These are phyloP conservation scores for Luzula sylvatica DNA, from an alignment of 176 grass and related monocot species.

Conservation along the genomic window DNA sequence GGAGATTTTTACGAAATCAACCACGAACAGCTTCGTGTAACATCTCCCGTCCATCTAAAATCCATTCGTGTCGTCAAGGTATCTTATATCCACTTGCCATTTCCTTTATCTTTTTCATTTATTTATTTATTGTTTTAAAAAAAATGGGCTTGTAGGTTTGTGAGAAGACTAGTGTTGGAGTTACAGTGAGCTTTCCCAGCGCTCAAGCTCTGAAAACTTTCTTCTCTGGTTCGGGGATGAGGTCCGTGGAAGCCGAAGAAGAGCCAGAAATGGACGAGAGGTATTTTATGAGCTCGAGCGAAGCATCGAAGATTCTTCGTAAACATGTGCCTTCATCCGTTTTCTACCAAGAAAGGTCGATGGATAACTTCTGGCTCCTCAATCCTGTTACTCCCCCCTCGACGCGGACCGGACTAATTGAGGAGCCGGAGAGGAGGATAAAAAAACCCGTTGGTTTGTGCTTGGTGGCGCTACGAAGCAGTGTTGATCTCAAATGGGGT, in stretches of 20 bases:
- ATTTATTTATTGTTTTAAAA: background rate
- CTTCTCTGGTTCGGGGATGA: slow-evolving; percentile 19
- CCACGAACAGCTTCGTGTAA: background rate
- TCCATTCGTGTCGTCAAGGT: background rate
- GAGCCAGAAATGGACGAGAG: slow-evolving; percentile 68
- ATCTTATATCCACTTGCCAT: background rate
- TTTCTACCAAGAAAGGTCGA: slow-evolving; percentile 24
- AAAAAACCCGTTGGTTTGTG: slow-evolving; percentile 28
- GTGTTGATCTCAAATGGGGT: slow-evolving; percentile 38
- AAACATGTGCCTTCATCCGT: slow-evolving; percentile 21
- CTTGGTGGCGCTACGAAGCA: slow-evolving; percentile 34
- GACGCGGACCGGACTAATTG: background rate
- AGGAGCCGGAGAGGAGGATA: background rate
- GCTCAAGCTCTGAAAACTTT: background rate
- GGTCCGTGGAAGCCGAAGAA: background rate
- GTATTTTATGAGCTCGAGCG: slow-evolving; percentile 73
- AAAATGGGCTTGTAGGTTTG: background rate
- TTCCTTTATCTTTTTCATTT: background rate
- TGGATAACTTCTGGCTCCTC: slow-evolving; percentile 49
- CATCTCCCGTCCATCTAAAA: background rate
- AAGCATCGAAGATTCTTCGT: slow-evolving; percentile 37
- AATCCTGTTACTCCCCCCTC: slow-evolving; percentile 23
- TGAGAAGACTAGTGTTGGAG: slow-evolving; percentile 15
- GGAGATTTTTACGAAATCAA: background rate
- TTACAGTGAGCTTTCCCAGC: slow-evolving; percentile 23